Conservation (phyloP, 352 stramenopile genomes). For the Pythium aphanidermatum region DNA sequence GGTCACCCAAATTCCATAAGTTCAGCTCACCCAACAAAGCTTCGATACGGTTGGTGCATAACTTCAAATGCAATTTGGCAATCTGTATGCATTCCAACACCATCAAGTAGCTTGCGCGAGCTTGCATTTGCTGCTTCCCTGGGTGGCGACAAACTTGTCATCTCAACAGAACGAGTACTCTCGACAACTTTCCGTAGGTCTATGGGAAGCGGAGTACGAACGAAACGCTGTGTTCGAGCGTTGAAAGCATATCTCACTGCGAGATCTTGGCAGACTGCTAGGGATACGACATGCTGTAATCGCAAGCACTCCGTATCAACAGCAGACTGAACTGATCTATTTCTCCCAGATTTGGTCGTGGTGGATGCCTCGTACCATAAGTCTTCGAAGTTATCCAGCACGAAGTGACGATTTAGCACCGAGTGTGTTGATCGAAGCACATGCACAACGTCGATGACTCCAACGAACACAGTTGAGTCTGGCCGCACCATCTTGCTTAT, state of each 20-base stretch:
- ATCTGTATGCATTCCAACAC: conserved; percentile 9
- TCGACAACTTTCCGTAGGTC: conserved; percentile 1
- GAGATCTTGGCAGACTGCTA: conserved; percentile 13
- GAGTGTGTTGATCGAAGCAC: conserved; percentile 5
- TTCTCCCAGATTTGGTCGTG: not conserved
- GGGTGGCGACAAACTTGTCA: not conserved
- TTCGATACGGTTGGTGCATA: conserved; percentile 16
- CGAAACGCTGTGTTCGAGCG: conserved; percentile 9
- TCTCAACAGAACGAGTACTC: not conserved
- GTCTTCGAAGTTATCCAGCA: conserved; percentile 5
- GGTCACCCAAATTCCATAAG: too few species aligned
- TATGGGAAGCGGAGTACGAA: conserved; percentile 13
- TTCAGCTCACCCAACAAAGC: conserved; percentile 16
- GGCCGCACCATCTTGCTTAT: conserved; percentile 46
- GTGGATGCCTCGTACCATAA: conserved; percentile 10
- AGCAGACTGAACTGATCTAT: not conserved
- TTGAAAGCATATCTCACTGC: conserved; percentile 16
- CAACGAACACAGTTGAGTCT: conserved; percentile 47
- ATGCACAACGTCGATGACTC: conserved; percentile 13
- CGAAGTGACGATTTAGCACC: conserved; percentile 1
- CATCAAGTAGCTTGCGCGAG: conserved; percentile 10
- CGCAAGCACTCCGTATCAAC: not conserved
- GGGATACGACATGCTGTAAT: conserved; percentile 5
- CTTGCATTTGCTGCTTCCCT: not conserved
- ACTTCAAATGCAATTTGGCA: conserved; percentile 18